Conservation (phyloP, 2,329 filamentous ascomycete genomes). For the Xylaria sp. region DNA sequence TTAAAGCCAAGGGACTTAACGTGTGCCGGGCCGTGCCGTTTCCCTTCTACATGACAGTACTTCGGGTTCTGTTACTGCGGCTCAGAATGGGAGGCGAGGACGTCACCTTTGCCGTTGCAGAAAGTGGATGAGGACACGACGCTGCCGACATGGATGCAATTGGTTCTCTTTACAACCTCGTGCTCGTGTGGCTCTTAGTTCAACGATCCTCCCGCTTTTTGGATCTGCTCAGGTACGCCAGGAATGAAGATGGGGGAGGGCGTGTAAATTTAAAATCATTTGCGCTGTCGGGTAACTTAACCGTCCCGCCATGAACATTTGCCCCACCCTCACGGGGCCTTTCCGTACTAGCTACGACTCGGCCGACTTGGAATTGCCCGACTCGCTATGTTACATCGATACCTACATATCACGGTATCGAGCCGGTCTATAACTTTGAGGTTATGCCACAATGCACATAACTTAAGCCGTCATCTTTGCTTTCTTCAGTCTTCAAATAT, state of each 20-base stretch:
- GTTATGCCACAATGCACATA: too few species aligned
- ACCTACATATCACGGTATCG: not conserved
- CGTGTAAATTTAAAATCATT: too few species aligned
- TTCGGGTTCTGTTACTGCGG: slow-evolving; percentile 20
- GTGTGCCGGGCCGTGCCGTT: slow-evolving; percentile 19
- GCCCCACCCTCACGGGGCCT: not conserved
- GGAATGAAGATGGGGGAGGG: not conserved
- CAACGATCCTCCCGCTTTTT: not conserved
- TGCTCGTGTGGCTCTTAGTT: slow-evolving; percentile 2
- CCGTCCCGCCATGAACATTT: not conserved
- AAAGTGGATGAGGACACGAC: slow-evolving; percentile 15
- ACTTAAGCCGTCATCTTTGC: not conserved
- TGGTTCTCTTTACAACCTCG: slow-evolving; percentile 13
- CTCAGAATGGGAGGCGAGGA: slow-evolving; percentile 9
- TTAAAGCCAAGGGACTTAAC: not conserved
- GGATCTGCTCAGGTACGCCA: slow-evolving; percentile 2
- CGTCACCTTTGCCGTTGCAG: slow-evolving; percentile 11
- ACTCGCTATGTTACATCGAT: not conserved
- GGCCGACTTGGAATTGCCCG: not conserved
- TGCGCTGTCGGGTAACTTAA: not conserved
- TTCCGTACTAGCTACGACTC: not conserved
- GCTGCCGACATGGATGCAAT: slow-evolving; percentile 10
- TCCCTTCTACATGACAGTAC: slow-evolving; percentile 20
- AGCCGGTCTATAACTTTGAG: too few species aligned
- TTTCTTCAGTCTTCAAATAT: not conserved